Evolutionary conservation across 2,329 filamentous ascomycete genomes (phyloP).

Genomic region (Aspergillus flavus): DNA sequence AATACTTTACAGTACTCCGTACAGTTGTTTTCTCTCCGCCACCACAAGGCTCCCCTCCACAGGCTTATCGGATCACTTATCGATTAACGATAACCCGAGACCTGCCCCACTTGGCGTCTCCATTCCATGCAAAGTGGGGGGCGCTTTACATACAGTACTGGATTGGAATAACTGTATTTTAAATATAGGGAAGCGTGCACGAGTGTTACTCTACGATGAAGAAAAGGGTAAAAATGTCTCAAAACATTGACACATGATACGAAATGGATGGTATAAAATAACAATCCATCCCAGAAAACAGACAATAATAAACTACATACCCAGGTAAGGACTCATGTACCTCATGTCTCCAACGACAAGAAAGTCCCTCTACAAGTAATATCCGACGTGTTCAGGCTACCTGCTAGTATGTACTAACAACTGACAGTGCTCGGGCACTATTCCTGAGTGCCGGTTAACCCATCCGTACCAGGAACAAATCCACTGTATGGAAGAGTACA

Average conservation of each 20-base stretch:
- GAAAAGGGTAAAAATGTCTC: not conserved
- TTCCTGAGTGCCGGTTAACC: not conserved
- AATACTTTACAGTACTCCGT: not conserved
- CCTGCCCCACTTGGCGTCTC: conserved; percentile 9
- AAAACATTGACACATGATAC: not conserved
- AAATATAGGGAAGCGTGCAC: not conserved
- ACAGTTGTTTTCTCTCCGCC: conserved; percentile 2
- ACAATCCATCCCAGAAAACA: not conserved
- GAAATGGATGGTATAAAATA: not conserved
- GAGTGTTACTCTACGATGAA: not conserved
- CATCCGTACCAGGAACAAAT: not conserved
- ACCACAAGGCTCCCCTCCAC: conserved; percentile 10
- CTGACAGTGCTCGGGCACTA: not conserved
- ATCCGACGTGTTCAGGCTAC: not conserved
- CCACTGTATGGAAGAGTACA: not conserved
- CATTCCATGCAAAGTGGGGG: not conserved
- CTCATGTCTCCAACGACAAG: not conserved
- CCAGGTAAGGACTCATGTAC: not conserved
- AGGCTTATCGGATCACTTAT: conserved; percentile 18
- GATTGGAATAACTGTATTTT: not conserved
- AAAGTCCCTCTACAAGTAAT: not conserved
- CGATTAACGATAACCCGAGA: conserved; percentile 14
- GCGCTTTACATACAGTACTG: not conserved
- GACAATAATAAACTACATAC: not conserved
- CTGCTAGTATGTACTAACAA: not conserved